A percentile compares a stretch with the other conserved stretches of the same genome.
Evolutionary conservation across 352 stramenopile genomes (phyloP).

Genomic region (Pythium guiyangense): DNA sequence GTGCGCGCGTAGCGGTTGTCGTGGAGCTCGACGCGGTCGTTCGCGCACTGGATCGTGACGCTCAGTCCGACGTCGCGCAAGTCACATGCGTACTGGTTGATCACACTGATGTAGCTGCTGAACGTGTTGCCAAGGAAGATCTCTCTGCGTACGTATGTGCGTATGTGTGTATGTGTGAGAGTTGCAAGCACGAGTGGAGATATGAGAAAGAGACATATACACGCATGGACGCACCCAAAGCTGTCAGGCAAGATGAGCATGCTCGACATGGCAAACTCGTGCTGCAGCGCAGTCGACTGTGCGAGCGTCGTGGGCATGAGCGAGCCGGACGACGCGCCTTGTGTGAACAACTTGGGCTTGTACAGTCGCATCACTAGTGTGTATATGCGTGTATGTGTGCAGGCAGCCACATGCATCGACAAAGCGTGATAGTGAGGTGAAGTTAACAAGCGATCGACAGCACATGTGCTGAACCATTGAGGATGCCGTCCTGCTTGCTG

Average conservation of each 20-base stretch:
- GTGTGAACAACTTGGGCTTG: conserved; percentile 81
- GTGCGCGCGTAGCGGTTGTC: conserved; percentile 73
- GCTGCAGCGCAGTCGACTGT: conserved; percentile 37
- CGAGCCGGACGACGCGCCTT: conserved; percentile 42
- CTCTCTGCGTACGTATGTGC: conserved; percentile 36
- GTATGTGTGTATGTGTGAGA: background rate
- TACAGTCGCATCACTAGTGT: conserved; percentile 87
- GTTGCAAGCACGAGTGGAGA: background rate
- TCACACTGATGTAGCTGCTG: conserved; percentile 91
- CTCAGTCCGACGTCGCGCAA: conserved; percentile 72
- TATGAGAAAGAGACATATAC: background rate
- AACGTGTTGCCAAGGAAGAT: conserved; percentile 92
- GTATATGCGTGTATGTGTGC: background rate
- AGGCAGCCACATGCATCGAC: background rate
- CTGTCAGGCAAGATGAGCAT: conserved; percentile 89
- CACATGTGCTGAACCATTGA: background rate
- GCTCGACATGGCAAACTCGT: conserved; percentile 86
- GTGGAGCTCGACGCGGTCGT: conserved; percentile 72
- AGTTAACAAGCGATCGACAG: background rate
- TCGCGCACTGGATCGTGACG: conserved; percentile 84
- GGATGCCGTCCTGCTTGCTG: background rate
- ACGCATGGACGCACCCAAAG: conserved; percentile 60
- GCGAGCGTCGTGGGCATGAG: conserved; percentile 59
- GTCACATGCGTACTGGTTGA: conserved; percentile 85
- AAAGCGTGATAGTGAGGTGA: background rate